A percentile compares a stretch with the other conserved stretches of the same genome.
Conservation (phyloP, 1,139 yeast genomes). For the Nadsonia starkeyi-henricii region DNA sequence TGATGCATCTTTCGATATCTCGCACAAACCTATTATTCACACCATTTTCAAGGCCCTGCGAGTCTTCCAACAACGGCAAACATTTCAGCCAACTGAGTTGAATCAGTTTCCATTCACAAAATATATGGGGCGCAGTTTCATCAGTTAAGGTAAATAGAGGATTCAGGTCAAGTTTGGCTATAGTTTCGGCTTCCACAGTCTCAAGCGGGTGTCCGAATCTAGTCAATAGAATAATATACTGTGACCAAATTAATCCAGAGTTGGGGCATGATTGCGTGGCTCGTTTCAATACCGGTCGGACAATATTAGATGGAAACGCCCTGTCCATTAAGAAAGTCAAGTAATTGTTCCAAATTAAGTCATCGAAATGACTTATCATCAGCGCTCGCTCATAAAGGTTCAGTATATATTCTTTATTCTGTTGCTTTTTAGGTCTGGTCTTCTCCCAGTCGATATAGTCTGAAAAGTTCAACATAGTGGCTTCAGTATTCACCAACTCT, state of each 20-base stretch:
- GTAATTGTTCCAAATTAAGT: not conserved
- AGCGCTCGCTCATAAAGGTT: not conserved
- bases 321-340: not conserved
- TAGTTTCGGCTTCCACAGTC: not conserved
- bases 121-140: not conserved
- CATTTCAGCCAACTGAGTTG: not conserved
- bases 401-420: not conserved
- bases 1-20: not conserved
- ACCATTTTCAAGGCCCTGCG: not conserved
- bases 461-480: conserved; percentile 19
- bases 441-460: conserved; percentile 15
- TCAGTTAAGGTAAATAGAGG: not conserved
- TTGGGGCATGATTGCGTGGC: not conserved
- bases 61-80: not conserved
- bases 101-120: not conserved
- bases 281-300: not conserved
- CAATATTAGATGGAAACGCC: not conserved
- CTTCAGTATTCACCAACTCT: conserved; percentile 4
- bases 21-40: too few species aligned
- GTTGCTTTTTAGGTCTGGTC: conserved; percentile 2
- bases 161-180: too few species aligned
- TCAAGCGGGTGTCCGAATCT: not conserved
- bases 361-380: not conserved
- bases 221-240: not conserved
- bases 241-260: not conserved